Percentiles rank a stretch among this genome's conserved stretches.
Conservation (phyloP, 495 filamentous ascomycete species). For the Penicillium cataractarum region DNA sequence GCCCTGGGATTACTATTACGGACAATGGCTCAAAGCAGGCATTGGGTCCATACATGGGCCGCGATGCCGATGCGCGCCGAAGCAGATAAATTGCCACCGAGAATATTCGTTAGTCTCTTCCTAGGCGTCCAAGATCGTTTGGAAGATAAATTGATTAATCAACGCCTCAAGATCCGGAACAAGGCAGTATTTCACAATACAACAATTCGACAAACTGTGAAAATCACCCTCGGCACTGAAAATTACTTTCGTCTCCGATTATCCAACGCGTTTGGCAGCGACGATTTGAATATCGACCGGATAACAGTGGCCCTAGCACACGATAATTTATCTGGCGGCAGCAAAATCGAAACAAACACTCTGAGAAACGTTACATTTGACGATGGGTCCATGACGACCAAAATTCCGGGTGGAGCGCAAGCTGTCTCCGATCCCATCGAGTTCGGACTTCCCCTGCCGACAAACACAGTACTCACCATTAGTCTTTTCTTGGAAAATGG, state of each 20-base stretch:
- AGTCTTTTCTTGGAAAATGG: conserved; percentile 62
- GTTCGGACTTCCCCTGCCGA: conserved; percentile 47
- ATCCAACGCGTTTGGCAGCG: conserved; percentile 68
- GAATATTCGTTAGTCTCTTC: conserved; percentile 8
- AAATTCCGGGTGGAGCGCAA: conserved; percentile 60
- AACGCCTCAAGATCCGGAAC: neutral
- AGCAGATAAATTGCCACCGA: conserved; percentile 14
- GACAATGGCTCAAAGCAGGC: neutral
- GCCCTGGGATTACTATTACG: no score
- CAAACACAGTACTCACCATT: conserved; percentile 54
- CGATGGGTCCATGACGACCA: conserved; percentile 48
- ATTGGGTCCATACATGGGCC: conserved; percentile 19
- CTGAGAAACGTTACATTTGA: conserved; percentile 60
- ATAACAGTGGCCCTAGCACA: conserved; percentile 59
- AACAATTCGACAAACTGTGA: neutral
- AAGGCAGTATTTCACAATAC: neutral
- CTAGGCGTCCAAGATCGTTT: neutral
- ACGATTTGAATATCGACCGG: conserved; percentile 61
- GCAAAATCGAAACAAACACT: conserved; percentile 52
- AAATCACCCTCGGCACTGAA: conserved; percentile 40
- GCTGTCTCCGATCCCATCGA: conserved; percentile 67
- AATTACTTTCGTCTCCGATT: conserved; percentile 63
- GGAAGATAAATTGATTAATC: neutral
- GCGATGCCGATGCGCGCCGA: conserved; percentile 18
- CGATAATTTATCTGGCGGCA: conserved; percentile 53